Percentiles rank a stretch among this genome's conserved stretches.
Evolutionary conservation across 129 eudicot species (phyloP).

Genomic region (Tagetes patula): DNA sequence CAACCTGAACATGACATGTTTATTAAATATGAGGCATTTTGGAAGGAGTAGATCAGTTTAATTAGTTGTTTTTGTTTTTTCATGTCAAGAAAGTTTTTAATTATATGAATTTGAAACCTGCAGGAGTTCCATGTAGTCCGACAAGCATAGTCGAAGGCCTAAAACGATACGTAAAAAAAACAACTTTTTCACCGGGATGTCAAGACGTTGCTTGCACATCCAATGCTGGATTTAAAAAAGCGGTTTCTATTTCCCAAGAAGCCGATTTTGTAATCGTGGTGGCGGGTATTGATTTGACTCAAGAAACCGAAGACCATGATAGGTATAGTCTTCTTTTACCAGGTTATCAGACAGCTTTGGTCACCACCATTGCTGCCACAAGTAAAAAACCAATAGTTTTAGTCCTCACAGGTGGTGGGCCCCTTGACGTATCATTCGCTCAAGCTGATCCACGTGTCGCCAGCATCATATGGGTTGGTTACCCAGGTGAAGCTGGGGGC

Average conservation of each 20-base stretch:
- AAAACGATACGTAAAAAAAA: slow-evolving; percentile 44
- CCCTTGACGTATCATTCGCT: slow-evolving; percentile 84
- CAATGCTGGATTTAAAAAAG: slow-evolving; percentile 46
- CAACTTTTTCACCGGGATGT: slow-evolving; percentile 61
- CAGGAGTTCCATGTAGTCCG: slow-evolving; percentile 76
- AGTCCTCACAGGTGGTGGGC: slow-evolving; percentile 90
- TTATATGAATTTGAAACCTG: slow-evolving; percentile 1
- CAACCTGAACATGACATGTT: too few species aligned
- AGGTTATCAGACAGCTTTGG: slow-evolving; percentile 67
- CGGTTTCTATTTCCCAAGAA: slow-evolving; percentile 57
- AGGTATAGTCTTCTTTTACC: slow-evolving; percentile 88
- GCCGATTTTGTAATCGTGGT: slow-evolving; percentile 75
- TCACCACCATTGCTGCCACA: slow-evolving; percentile 52
- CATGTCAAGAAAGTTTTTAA: too few species aligned
- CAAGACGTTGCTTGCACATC: slow-evolving; percentile 67
- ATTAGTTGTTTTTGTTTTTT: too few species aligned
- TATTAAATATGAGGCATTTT: too few species aligned
- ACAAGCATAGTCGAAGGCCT: slow-evolving; percentile 63
- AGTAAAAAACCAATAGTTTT: slow-evolving; percentile 67
- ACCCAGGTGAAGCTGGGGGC: slow-evolving; percentile 96
- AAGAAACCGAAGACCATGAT: slow-evolving; percentile 90
- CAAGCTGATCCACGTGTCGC: slow-evolving; percentile 54
- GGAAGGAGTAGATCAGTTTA: too few species aligned
- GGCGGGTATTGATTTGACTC: slow-evolving; percentile 77
- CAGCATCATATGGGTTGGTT: slow-evolving; percentile 89